phyloP scores from a whole-genome alignment of 768 basidiomycete species.

The Trametes punicea region DNA sequence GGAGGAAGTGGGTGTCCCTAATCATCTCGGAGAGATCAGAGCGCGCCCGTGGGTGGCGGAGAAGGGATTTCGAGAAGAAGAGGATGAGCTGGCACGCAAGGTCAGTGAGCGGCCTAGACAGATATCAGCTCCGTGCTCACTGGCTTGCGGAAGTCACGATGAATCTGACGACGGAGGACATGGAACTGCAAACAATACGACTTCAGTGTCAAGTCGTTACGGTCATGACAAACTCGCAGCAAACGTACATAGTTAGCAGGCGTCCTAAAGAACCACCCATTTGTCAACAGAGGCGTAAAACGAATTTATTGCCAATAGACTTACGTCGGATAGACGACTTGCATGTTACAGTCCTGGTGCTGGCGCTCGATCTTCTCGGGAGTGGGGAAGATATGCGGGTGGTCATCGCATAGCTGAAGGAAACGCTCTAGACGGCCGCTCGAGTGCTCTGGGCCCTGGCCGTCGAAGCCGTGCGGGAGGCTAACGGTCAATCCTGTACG shows the following conservation, averaged over 20 bases:
- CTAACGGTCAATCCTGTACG: slow-evolving; percentile 86
- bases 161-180: slow-evolving; percentile 92
- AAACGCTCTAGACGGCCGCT: slow-evolving; percentile 94
- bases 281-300: neutral
- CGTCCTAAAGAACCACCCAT: slow-evolving; percentile 47
- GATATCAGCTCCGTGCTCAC: slow-evolving; percentile 37
- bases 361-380: slow-evolving; percentile 88
- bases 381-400: slow-evolving; percentile 87
- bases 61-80: slow-evolving; percentile 96
- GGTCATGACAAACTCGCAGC: neutral
- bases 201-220: slow-evolving; percentile 1
- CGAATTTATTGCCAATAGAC: slow-evolving; percentile 28
- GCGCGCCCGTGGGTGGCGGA: slow-evolving; percentile 93
- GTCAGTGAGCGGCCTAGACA: neutral
- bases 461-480: slow-evolving; percentile 95
- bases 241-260: slow-evolving; percentile 84
- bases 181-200: slow-evolving; percentile 63
- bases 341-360: slow-evolving; percentile 99
- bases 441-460: slow-evolving; percentile 98
- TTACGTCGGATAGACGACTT: slow-evolving; percentile 94
- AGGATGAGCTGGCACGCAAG: slow-evolving; percentile 58
- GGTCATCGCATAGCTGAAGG: slow-evolving; percentile 96
- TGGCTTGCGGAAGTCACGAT: slow-evolving; percentile 98
- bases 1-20: slow-evolving; percentile 85
- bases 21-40: slow-evolving; percentile 86